phyloP scores from a whole-genome alignment of 305 asterid genomes.

The Fraxinus sp. region DNA sequence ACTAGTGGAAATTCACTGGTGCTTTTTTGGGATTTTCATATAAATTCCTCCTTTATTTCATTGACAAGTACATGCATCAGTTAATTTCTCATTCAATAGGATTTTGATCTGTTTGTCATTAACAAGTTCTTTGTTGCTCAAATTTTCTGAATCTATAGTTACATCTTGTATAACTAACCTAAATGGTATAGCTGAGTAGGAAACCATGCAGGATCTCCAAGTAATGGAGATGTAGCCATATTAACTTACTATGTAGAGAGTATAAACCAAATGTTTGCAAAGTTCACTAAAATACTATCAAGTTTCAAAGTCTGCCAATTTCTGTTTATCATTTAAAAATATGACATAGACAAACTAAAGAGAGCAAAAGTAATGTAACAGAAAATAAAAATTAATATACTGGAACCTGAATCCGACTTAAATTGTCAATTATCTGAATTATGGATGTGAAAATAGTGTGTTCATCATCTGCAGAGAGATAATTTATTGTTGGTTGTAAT shows the following conservation, averaged over 20 bases:
- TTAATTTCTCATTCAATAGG: background rate
- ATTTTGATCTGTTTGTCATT: background rate
- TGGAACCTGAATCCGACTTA: background rate
- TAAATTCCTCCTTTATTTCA: background rate
- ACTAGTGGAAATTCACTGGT: background rate
- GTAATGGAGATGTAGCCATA: background rate
- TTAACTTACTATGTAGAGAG: background rate
- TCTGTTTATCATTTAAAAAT: background rate
- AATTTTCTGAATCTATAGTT: conserved; percentile 9
- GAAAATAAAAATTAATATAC: background rate
- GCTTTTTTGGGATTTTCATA: background rate
- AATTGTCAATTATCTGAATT: background rate
- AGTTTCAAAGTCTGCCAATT: background rate
- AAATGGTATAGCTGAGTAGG: background rate
- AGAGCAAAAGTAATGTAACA: background rate
- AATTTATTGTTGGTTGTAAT: background rate
- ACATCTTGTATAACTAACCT: background rate
- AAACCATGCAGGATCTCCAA: background rate
- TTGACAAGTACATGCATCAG: background rate
- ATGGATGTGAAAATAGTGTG: background rate
- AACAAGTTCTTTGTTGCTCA: conserved; percentile 5
- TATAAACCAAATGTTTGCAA: background rate
- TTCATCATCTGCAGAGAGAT: background rate
- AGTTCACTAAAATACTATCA: background rate
- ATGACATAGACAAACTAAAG: background rate